Percentiles rank a stretch among this genome's conserved stretches.
phyloP scores from a whole-genome alignment of 768 basidiomycete genomes.

The Suillus hirtellus region DNA sequence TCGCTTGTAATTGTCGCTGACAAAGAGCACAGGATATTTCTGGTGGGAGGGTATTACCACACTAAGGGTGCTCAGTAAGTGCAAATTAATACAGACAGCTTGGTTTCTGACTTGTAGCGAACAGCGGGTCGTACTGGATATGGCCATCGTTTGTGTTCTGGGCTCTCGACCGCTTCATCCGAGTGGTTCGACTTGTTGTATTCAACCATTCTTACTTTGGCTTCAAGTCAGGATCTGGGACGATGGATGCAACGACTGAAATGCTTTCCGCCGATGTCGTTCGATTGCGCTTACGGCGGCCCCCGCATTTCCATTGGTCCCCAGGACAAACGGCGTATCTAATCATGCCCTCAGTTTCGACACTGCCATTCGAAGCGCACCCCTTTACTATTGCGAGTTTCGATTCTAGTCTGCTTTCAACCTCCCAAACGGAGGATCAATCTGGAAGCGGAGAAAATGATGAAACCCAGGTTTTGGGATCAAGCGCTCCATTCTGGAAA shows the following conservation, averaged over 20 bases:
- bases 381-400: slow-evolving; percentile 55
- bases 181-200: slow-evolving; percentile 40
- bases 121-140: slow-evolving; percentile 35
- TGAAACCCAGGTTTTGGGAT: neutral
- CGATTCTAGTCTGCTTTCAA: slow-evolving; percentile 12
- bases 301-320: slow-evolving; percentile 44
- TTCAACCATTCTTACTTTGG: slow-evolving; percentile 43
- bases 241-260: slow-evolving; percentile 39
- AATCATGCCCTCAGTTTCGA: slow-evolving; percentile 41
- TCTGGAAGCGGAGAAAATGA: slow-evolving; percentile 15
- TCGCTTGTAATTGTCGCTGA: neutral
- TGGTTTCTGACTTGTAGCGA: slow-evolving; percentile 4
- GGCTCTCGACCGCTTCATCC: slow-evolving; percentile 52
- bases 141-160: slow-evolving; percentile 56
- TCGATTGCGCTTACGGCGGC: slow-evolving; percentile 41
- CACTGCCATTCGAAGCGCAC: slow-evolving; percentile 45
- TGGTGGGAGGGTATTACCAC: slow-evolving; percentile 43
- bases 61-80: slow-evolving; percentile 32
- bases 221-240: slow-evolving; percentile 19
- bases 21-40: slow-evolving; percentile 20
- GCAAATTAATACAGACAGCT: slow-evolving; percentile 25
- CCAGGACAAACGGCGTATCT: slow-evolving; percentile 54
- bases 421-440: neutral
- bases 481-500: slow-evolving; percentile 21
- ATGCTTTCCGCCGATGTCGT: slow-evolving; percentile 42